Base-by-base conservation (phyloP, 2,329 filamentous ascomycete species). In the Talaromyces atroroseus region DNA sequence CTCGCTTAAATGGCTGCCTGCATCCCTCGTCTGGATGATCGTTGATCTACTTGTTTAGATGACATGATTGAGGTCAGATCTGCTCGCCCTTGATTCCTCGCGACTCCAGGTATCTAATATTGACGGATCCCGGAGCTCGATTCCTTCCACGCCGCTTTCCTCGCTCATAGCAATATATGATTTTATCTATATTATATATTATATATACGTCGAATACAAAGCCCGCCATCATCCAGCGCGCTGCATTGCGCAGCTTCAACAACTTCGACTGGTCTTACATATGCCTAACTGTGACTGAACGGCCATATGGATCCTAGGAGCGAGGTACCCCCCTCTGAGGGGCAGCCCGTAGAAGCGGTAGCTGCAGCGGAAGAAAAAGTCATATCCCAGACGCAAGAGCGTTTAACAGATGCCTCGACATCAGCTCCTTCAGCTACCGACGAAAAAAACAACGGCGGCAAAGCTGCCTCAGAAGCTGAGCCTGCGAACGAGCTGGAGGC, bases 401-500 rank as follows among this genome's bases (percentile, higher is more conserved):
- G 10, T 3, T 21, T 23, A 11, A 29, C 23, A 14, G n/a, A 32
- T 5, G 45, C 23, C 2, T 65, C 66, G 2, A 61, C 59, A 14
- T 67, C 68, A 12, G 65, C 65, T 1, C 56, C 61, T 16, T 58
- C 59, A 2, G 49, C 52, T 38, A 56, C 23, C 2, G 63, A 56
- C 23, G 63, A 63, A 49, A 61, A 64, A 36, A 26, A 46, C 12
- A 23, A 49, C 16, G n/a, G 8, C 12, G 44, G 46, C 20, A 40
- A 54, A 23, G 32, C 49, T 69, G 74, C n/a, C 63, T 72, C 46
- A 66, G 72, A 48, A 7, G 61, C 60, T 36, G 66, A 66, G 16
- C 55, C 64, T 6, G 62, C 70, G 42, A 68, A 73, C 18, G 76
- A 78, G 42, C 65, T 75, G 3, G 76, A 81, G 52, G 75, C 78